These are phyloP conservation scores for Viola pubescens DNA, from an alignment of 441 rosid genomes.

Conservation along the genomic window DNA sequence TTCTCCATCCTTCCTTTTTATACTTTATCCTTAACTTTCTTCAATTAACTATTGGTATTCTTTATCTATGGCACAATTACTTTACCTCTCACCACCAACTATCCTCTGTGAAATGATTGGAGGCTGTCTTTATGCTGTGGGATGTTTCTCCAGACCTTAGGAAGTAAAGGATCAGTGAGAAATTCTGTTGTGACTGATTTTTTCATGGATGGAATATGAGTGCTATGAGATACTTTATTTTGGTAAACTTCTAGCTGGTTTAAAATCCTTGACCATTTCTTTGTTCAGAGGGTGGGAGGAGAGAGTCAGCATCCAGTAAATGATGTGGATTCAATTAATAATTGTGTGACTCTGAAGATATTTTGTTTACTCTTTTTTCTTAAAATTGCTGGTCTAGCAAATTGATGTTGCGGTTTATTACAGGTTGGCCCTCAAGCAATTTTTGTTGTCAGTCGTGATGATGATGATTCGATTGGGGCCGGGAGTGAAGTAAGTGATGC, in stretches of 20 bases:
- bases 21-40: neutral
- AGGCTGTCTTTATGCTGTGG: neutral
- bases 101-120: neutral
- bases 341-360: too few species aligned
- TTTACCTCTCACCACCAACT: neutral
- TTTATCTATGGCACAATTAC: neutral
- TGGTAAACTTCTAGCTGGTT: too few species aligned
- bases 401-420: constrained; percentile 20
- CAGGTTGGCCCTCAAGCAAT: constrained; percentile 99
- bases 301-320: too few species aligned
- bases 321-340: too few species aligned
- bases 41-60: neutral
- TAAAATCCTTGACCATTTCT: too few species aligned
- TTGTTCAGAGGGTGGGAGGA: too few species aligned
- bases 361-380: too few species aligned
- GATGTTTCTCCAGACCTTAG: too few species aligned
- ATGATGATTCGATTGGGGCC: constrained; percentile 68
- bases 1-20: neutral
- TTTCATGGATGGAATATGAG: too few species aligned
- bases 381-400: constrained; percentile 15
- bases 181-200: too few species aligned
- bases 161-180: too few species aligned
- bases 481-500: constrained; percentile 85
- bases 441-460: constrained; percentile 91
- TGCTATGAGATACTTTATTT: too few species aligned